phyloP scores from a whole-genome alignment of 2,329 filamentous ascomycete genomes.

The Aspergillus nomiae region DNA sequence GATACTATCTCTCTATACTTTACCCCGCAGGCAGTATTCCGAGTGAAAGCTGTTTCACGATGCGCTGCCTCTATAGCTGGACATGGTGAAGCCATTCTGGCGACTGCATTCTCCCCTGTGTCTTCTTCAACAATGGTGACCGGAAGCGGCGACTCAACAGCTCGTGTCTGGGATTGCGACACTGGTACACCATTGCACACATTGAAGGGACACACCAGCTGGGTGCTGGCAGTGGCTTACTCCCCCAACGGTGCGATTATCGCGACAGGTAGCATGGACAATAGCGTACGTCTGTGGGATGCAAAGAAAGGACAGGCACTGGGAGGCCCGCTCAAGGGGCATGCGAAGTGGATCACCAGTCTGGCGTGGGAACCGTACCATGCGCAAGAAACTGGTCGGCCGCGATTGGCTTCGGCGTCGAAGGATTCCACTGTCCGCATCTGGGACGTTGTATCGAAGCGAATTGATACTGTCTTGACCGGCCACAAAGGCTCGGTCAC shows the following conservation, averaged over 20 bases:
- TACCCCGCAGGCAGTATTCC: constrained; percentile 87
- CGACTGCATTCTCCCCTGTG: constrained; percentile 80
- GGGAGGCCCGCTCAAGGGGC: constrained; percentile 75
- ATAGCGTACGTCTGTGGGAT: constrained; percentile 87
- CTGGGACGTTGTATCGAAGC: constrained; percentile 79
- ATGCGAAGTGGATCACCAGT: constrained; percentile 85
- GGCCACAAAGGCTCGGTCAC: constrained; percentile 89
- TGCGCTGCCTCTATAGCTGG: constrained; percentile 87
- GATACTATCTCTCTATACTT: constrained; percentile 64
- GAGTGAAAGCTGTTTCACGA: constrained; percentile 86
- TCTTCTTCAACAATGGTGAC: constrained; percentile 78
- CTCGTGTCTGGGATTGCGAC: constrained; percentile 91
- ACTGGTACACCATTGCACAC: constrained; percentile 88
- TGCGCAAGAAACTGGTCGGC: constrained; percentile 70
- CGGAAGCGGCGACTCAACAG: constrained; percentile 87
- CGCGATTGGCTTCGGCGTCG: constrained; percentile 80
- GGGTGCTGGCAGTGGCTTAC: constrained; percentile 87
- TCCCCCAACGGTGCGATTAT: constrained; percentile 79
- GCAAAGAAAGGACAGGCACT: constrained; percentile 74
- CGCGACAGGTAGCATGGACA: constrained; percentile 92
- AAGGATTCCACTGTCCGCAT: constrained; percentile 88
- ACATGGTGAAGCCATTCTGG: constrained; percentile 87
- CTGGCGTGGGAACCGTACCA: constrained; percentile 95
- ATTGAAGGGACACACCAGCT: constrained; percentile 81
- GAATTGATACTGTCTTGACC: constrained; percentile 77